These are phyloP conservation scores for Oryza meyeriana DNA, from an alignment of 176 grass and related monocot species.

Conservation along the genomic window DNA sequence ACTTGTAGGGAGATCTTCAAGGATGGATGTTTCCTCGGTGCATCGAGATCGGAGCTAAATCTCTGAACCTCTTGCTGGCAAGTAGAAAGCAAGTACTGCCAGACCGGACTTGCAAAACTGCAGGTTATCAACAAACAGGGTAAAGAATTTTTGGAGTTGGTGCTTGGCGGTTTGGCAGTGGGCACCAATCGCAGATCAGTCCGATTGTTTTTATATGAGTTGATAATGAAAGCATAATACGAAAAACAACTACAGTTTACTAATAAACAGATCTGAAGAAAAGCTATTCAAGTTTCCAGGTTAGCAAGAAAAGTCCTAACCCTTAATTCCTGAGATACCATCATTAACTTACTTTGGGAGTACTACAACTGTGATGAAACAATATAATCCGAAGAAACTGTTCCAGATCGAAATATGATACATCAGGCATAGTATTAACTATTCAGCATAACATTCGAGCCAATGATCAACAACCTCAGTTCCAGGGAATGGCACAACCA, in stretches of 20 bases:
- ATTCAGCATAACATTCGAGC: background rate
- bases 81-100: background rate
- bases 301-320: background rate
- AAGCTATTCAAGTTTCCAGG: background rate
- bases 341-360: background rate
- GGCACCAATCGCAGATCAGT: background rate
- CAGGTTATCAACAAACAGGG: slow-evolving; percentile 28
- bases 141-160: slow-evolving; percentile 1
- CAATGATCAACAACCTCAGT: background rate
- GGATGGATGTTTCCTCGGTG: slow-evolving; percentile 26
- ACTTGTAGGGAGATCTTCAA: slow-evolving; percentile 21
- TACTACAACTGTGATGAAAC: background rate
- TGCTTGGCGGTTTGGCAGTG: background rate
- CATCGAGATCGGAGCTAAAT: slow-evolving; percentile 29
- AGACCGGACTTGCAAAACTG: slow-evolving; percentile 6
- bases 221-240: background rate
- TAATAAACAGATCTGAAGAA: background rate
- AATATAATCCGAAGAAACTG: background rate
- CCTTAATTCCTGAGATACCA: background rate
- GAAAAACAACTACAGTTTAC: background rate
- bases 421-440: background rate
- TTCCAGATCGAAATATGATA: background rate
- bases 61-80: slow-evolving; percentile 3
- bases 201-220: background rate
- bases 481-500: slow-evolving; percentile 6